phyloP scores from a whole-genome alignment of 2,329 filamentous ascomycete genomes.

The Cercospora sesami region DNA sequence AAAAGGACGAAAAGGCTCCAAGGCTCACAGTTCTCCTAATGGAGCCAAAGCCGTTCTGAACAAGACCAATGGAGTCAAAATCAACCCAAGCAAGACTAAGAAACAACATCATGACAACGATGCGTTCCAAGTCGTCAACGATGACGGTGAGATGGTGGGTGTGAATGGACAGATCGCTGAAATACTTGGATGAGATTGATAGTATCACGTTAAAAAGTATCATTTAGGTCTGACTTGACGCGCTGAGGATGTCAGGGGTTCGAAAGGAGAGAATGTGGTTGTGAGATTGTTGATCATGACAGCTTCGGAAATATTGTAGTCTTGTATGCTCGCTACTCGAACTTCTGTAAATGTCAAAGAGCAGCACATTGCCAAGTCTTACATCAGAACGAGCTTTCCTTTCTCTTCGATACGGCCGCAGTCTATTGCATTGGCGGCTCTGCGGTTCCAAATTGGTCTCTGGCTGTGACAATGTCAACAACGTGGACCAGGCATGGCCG shows the following conservation, averaged over 20 bases:
- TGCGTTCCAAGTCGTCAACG: constrained; percentile 9
- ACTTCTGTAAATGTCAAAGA: not conserved
- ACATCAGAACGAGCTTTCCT: not conserved
- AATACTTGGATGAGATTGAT: not conserved
- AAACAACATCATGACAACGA: not conserved
- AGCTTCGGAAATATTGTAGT: not conserved
- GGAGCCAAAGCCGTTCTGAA: not conserved
- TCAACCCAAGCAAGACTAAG: not conserved
- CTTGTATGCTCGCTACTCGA: not conserved
- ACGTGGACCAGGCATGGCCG: not conserved
- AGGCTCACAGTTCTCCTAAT: not conserved
- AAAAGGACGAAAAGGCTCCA: constrained; percentile 7
- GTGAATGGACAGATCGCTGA: not conserved
- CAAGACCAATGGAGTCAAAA: not conserved
- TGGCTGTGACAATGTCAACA: not conserved
- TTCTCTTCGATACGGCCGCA: not conserved
- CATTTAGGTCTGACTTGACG: not conserved
- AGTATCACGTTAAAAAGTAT: not conserved
- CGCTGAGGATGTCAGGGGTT: not conserved
- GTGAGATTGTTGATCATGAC: not conserved
- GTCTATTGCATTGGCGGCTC: not conserved
- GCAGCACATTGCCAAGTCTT: not conserved
- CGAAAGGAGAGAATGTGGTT: not conserved
- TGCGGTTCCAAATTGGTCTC: not conserved
- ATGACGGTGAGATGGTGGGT: constrained; percentile 4